These are phyloP conservation scores for Nicotiana obtusifolia DNA, from an alignment of 257 asterid genomes.

Conservation along the genomic window DNA sequence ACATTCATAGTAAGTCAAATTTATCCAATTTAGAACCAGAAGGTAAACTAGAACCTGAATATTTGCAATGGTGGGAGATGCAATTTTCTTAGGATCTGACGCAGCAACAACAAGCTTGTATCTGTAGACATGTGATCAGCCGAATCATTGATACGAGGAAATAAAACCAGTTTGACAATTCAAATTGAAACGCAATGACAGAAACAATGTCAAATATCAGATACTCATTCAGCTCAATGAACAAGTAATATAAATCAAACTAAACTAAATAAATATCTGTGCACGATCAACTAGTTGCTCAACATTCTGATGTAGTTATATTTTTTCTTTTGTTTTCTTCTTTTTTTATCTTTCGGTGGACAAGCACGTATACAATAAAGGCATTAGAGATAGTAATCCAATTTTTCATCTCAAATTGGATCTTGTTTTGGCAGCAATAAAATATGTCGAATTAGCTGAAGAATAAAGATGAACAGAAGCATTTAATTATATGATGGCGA, in stretches of 20 bases:
- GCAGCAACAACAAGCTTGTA: conserved; percentile 88
- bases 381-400: not conserved
- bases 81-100: conserved; percentile 81
- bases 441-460: not conserved
- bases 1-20: conserved; percentile 5
- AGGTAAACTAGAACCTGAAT: conserved; percentile 57
- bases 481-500: not conserved
- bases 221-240: not conserved
- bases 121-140: conserved; percentile 33
- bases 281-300: not conserved
- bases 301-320: not conserved
- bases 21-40: not conserved
- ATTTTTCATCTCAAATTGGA: not conserved
- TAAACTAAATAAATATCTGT: not conserved
- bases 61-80: conserved; percentile 73
- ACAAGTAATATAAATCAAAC: not conserved
- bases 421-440: not conserved
- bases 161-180: not conserved
- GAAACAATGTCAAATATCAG: conserved; percentile 2
- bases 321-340: not conserved
- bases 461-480: not conserved
- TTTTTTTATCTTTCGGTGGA: not conserved
- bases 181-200: not conserved
- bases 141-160: not conserved
- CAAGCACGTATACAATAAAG: not conserved